A percentile compares a stretch with the other conserved stretches of the same genome.
Conservation (phyloP, 345 rosid species). For the Eutrema yunnanense region DNA sequence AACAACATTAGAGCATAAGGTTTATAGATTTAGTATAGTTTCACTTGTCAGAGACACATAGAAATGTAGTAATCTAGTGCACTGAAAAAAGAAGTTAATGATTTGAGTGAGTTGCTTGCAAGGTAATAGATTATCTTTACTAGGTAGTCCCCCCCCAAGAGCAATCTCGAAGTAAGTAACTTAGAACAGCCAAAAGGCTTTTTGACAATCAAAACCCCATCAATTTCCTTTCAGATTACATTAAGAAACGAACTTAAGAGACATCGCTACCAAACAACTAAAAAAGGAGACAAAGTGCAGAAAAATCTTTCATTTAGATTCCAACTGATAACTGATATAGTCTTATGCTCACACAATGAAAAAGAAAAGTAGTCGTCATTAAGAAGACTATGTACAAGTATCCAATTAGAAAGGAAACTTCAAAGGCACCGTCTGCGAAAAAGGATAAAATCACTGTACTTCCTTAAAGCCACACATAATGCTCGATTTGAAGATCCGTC, state of each 20-base stretch:
- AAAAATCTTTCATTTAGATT: not conserved
- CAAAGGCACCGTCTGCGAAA: not conserved
- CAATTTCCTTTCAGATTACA: conserved; percentile 7
- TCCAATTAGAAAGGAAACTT: conserved; percentile 4
- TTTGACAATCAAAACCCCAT: conserved; percentile 7
- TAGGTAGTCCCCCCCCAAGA: not conserved
- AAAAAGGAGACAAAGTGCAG: not conserved
- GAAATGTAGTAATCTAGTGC: not conserved
- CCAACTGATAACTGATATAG: not conserved
- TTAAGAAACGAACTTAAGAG: not conserved
- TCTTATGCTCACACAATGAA: conserved; percentile 3
- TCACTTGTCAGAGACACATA: conserved; percentile 3
- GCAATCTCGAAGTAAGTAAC: not conserved
- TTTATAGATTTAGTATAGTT: not conserved
- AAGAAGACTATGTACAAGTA: not conserved
- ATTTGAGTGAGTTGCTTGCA: not conserved
- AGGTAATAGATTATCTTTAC: not conserved
- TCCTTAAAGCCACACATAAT: not conserved
- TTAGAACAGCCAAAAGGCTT: not conserved
- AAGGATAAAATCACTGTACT: not conserved
- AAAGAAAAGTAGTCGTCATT: not conserved
- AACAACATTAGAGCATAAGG: conserved; percentile 5
- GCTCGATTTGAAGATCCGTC: not conserved
- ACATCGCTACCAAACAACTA: not conserved
- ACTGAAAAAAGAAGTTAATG: not conserved